These are phyloP conservation scores for Talaromyces sp. DNA, from an alignment of 2,329 filamentous ascomycete species.

Conservation along the genomic window DNA sequence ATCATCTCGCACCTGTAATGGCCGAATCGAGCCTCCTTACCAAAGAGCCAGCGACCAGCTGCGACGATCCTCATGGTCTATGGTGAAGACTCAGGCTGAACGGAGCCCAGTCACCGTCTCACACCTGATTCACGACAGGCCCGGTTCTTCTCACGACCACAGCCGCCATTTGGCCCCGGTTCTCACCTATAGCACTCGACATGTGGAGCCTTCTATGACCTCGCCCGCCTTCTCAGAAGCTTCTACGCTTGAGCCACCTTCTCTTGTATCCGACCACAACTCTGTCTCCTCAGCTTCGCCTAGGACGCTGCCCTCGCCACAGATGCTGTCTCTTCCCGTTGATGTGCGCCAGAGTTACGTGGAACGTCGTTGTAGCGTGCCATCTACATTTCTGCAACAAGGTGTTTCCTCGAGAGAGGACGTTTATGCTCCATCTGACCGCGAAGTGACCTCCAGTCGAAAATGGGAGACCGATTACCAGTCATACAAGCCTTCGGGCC, in stretches of 20 bases:
- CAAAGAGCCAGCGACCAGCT: slow-evolving; percentile 16
- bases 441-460: slow-evolving; percentile 21
- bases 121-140: slow-evolving; percentile 8
- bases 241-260: slow-evolving; percentile 60
- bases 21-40: slow-evolving; percentile 37
- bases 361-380: slow-evolving; percentile 28
- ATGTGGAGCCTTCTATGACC: slow-evolving; percentile 53
- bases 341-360: slow-evolving; percentile 38
- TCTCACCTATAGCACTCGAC: slow-evolving; percentile 33
- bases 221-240: slow-evolving; percentile 61
- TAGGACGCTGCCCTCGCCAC: slow-evolving; percentile 36
- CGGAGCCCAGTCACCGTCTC: slow-evolving; percentile 6
- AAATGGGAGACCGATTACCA: slow-evolving; percentile 22
- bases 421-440: slow-evolving; percentile 18
- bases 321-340: slow-evolving; percentile 35
- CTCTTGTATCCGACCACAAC: slow-evolving; percentile 64
- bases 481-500: slow-evolving; percentile 14
- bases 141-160: not conserved
- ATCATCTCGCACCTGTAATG: slow-evolving; percentile 27
- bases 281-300: slow-evolving; percentile 60
- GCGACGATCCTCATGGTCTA: slow-evolving; percentile 18
- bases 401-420: slow-evolving; percentile 15
- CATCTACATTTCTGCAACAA: slow-evolving; percentile 11
- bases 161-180: slow-evolving; percentile 26
- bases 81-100: slow-evolving; percentile 13